Percentiles rank a stretch among this genome's conserved stretches.
Conservation (phyloP, 495 filamentous ascomycete genomes). For the Geoglossum glabrum region DNA sequence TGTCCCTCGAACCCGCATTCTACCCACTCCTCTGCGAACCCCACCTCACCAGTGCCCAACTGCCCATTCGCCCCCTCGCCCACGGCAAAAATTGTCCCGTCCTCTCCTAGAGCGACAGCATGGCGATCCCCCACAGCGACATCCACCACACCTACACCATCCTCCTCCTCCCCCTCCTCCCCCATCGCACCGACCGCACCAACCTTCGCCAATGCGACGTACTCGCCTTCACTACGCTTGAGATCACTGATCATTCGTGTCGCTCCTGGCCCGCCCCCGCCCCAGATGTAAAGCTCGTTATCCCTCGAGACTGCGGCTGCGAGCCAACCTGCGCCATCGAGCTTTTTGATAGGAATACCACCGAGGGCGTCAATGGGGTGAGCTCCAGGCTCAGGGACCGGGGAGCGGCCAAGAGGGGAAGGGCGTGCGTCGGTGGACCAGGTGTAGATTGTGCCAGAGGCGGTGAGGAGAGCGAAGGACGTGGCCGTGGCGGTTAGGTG, state of each 20-base stretch:
- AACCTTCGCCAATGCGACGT: background rate
- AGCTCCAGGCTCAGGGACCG: slow-evolving; percentile 12
- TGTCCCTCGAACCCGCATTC: background rate
- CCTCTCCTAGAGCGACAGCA: slow-evolving; percentile 30
- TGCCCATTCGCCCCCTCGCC: slow-evolving; percentile 39
- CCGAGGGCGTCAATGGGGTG: slow-evolving; percentile 25
- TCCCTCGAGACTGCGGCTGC: slow-evolving; percentile 35
- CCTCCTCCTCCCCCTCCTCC: slow-evolving; percentile 17
- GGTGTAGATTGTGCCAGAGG: slow-evolving; percentile 29
- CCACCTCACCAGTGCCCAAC: slow-evolving; percentile 23
- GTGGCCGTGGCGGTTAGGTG: background rate
- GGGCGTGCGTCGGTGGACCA: slow-evolving; percentile 40
- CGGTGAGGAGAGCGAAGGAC: slow-evolving; percentile 29
- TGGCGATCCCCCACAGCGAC: slow-evolving; percentile 37
- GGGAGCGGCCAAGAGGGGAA: slow-evolving; percentile 4
- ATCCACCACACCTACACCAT: slow-evolving; percentile 29
- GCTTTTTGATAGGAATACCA: slow-evolving; percentile 31
- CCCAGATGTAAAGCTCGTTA: slow-evolving; percentile 46
- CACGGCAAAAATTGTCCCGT: slow-evolving; percentile 30
- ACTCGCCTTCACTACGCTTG: slow-evolving; percentile 1
- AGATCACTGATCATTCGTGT: slow-evolving; percentile 7
- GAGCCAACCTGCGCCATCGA: slow-evolving; percentile 33
- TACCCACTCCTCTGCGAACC: slow-evolving; percentile 11
- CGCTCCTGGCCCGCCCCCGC: slow-evolving; percentile 14
- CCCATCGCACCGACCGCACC: background rate